Conservation (phyloP, 139 green algal species). For the Chlamydomonas sp. region DNA sequence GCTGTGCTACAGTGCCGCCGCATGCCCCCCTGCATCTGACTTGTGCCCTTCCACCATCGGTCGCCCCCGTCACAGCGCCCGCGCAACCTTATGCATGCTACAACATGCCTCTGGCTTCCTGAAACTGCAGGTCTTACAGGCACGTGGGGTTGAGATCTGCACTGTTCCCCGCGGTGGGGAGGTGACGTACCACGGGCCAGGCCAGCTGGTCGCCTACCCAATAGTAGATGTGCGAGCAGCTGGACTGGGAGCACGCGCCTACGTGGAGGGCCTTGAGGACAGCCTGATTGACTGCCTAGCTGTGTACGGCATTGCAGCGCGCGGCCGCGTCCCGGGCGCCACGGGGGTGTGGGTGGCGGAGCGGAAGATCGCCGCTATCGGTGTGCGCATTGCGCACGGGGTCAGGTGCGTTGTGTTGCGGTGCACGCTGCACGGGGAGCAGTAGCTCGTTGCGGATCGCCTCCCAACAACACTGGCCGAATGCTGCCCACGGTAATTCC, state of each 20-base stretch:
- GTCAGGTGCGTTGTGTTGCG: slow-evolving; percentile 58
- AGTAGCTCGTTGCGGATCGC: neutral
- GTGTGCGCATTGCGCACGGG: slow-evolving; percentile 88
- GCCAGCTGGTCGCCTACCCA: slow-evolving; percentile 94
- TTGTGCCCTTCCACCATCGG: neutral
- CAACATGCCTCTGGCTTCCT: neutral
- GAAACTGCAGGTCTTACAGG: neutral
- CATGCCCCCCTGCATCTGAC: neutral
- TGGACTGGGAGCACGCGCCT: slow-evolving; percentile 79
- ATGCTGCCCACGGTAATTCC: neutral
- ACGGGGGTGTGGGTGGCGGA: slow-evolving; percentile 93
- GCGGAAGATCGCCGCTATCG: slow-evolving; percentile 92
- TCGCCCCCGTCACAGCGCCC: neutral
- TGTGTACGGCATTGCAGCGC: slow-evolving; percentile 51
- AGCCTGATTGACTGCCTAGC: slow-evolving; percentile 69
- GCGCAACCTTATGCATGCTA: neutral
- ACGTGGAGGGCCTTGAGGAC: slow-evolving; percentile 94
- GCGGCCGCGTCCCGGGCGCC: slow-evolving; percentile 45
- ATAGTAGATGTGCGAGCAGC: slow-evolving; percentile 78
- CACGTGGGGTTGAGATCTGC: slow-evolving; percentile 50
- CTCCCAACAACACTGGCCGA: no score
- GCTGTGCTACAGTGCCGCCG: neutral
- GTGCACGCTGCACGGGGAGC: neutral
- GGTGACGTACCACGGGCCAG: slow-evolving; percentile 92
- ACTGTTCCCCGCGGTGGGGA: slow-evolving; percentile 77